These are phyloP conservation scores for Cercospora zeina DNA, from an alignment of 2,329 filamentous ascomycete species.

Conservation along the genomic window DNA sequence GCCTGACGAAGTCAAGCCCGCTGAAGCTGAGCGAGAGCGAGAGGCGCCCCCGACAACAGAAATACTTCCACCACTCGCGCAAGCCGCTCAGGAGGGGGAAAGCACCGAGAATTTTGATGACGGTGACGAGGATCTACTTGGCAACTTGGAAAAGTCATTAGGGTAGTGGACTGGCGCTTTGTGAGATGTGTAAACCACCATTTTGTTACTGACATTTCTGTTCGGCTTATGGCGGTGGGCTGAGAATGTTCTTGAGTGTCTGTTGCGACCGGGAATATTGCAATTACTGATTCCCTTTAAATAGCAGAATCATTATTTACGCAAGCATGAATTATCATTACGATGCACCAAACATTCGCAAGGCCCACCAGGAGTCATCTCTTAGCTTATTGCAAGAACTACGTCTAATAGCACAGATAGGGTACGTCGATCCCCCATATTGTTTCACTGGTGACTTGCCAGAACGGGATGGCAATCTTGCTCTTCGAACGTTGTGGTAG, in stretches of 20 bases:
- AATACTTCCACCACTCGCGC: background rate
- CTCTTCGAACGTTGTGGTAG: background rate
- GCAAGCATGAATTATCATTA: too few relatives aligned
- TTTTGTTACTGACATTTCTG: background rate
- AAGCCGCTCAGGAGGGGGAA: slow-evolving; percentile 9
- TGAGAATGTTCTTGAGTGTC: too few relatives aligned
- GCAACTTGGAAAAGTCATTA: slow-evolving; percentile 34
- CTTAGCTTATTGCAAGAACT: too few relatives aligned
- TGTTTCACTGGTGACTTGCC: background rate
- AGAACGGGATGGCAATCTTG: background rate
- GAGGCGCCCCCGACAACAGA: background rate
- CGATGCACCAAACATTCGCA: too few relatives aligned
- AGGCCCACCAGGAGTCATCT: too few relatives aligned
- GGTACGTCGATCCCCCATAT: background rate
- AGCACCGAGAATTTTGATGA: slow-evolving; percentile 28
- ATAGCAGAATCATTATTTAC: too few relatives aligned
- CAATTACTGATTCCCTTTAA: too few relatives aligned
- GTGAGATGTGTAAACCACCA: background rate
- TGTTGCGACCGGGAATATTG: too few relatives aligned
- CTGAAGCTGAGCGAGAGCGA: background rate
- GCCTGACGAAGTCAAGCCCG: background rate
- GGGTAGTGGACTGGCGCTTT: background rate
- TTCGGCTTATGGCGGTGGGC: too few relatives aligned
- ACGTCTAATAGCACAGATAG: background rate
- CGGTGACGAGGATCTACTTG: slow-evolving; percentile 36